These are phyloP conservation scores for Antitrichia curtipendula DNA, from an alignment of 225 moss, liverwort and hornwort species.

Conservation along the genomic window DNA sequence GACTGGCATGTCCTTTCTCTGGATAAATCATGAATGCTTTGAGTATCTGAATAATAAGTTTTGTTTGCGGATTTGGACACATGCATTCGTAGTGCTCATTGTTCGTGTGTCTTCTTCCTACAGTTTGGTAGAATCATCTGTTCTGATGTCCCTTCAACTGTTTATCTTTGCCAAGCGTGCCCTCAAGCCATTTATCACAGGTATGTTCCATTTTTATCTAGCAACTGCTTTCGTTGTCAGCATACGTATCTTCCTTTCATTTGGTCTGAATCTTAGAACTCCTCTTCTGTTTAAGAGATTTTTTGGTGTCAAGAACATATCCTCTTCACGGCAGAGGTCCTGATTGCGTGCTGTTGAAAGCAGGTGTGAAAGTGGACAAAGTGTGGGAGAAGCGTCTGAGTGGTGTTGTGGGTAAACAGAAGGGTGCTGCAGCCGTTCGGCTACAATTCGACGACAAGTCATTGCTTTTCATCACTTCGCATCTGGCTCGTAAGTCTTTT, in stretches of 20 bases:
- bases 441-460: slow-evolving; percentile 47
- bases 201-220: not conserved
- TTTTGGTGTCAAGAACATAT: too few relatives aligned
- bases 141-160: slow-evolving; percentile 70
- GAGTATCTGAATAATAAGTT: not conserved
- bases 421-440: slow-evolving; percentile 70
- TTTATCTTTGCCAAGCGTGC: slow-evolving; percentile 55
- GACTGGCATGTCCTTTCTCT: not conserved
- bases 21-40: not conserved
- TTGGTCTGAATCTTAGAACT: not conserved
- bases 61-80: not conserved
- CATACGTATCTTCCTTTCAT: not conserved
- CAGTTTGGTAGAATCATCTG: slow-evolving; percentile 49
- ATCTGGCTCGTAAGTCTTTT: slow-evolving; percentile 59
- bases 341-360: not conserved
- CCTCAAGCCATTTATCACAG: slow-evolving; percentile 53
- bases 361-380: slow-evolving; percentile 73
- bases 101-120: not conserved
- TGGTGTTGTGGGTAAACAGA: slow-evolving; percentile 68
- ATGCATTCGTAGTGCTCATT: not conserved
- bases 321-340: not conserved
- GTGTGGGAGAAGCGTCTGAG: slow-evolving; percentile 62
- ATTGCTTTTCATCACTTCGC: slow-evolving; percentile 70
- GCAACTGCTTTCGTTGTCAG: not conserved
- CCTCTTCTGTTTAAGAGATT: not conserved